Evolutionary conservation across 163 green algal species (phyloP).

Genomic region (Botryococcus braunii): DNA sequence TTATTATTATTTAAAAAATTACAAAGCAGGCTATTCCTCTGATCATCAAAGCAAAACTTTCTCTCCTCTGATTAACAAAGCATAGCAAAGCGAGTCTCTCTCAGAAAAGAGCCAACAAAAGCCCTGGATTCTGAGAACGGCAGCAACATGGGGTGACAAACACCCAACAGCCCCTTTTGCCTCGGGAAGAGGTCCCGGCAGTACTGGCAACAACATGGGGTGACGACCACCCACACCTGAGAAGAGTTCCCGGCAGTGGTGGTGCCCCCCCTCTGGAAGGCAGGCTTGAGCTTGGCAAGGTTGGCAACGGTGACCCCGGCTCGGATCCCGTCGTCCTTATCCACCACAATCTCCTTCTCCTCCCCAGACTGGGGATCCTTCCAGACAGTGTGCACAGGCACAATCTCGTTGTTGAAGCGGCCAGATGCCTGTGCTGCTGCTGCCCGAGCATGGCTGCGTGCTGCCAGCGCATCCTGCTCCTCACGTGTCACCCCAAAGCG

Average conservation of each 20-base stretch:
- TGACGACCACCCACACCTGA: conserved; percentile 53
- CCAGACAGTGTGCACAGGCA: conserved; percentile 86
- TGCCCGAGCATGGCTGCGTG: conserved; percentile 75
- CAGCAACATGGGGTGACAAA: no score
- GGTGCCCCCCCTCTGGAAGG: conserved; percentile 92
- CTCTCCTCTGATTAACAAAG: no score
- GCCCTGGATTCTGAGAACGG: no score
- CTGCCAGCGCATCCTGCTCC: conserved; percentile 84
- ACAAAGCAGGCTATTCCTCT: no score
- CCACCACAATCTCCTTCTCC: conserved; percentile 63
- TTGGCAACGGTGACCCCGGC: conserved; percentile 44
- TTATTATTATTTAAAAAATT: no score
- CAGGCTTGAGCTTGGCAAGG: conserved; percentile 66
- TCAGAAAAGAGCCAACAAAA: no score
- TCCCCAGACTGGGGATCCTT: conserved; percentile 74
- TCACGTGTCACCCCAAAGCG: conserved; percentile 71
- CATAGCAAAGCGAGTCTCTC: no score
- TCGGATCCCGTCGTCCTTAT: conserved; percentile 89
- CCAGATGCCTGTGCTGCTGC: conserved; percentile 60
- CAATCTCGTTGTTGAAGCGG: conserved; percentile 91
- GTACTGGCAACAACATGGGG: no score
- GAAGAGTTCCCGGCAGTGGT: conserved; percentile 92
- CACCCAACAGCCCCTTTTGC: no score
- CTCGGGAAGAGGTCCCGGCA: no score
- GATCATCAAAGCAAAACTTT: no score